Evolutionary conservation across 2,329 filamentous ascomycete genomes (phyloP).

Genomic region (Aspergillus alliaceus): DNA sequence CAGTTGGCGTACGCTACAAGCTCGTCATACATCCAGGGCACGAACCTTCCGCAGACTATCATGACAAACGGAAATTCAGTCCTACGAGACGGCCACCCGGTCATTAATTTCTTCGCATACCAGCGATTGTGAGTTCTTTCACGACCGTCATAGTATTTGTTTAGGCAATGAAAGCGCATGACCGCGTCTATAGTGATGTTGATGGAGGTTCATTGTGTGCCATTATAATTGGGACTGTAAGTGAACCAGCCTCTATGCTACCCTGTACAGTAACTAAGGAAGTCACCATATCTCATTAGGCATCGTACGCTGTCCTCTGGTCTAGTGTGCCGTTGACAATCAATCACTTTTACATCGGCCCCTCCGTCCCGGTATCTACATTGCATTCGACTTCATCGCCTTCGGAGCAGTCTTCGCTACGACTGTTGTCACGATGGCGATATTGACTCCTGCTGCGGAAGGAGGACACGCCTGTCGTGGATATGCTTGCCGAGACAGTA

Average conservation of each 20-base stretch:
- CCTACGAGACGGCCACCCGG: neutral
- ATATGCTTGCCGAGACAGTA: neutral
- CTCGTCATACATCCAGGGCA: neutral
- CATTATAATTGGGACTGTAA: neutral
- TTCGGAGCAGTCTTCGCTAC: neutral
- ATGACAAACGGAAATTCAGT: neutral
- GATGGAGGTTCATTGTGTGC: neutral
- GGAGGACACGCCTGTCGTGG: neutral
- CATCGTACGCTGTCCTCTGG: neutral
- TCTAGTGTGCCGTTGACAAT: neutral
- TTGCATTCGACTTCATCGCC: slow-evolving; percentile 1
- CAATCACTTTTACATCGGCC: neutral
- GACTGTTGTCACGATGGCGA: neutral
- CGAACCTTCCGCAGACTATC: neutral
- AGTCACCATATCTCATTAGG: neutral
- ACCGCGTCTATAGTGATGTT: neutral
- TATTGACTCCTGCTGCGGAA: neutral
- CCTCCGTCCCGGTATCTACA: neutral
- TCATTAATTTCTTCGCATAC: neutral
- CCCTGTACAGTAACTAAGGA: no score
- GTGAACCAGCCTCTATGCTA: neutral
- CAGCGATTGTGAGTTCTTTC: neutral
- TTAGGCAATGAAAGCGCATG: neutral
- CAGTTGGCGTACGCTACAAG: neutral
- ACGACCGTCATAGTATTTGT: neutral